phyloP scores from a whole-genome alignment of 805 yeast species.

The Starmera quercuum region DNA sequence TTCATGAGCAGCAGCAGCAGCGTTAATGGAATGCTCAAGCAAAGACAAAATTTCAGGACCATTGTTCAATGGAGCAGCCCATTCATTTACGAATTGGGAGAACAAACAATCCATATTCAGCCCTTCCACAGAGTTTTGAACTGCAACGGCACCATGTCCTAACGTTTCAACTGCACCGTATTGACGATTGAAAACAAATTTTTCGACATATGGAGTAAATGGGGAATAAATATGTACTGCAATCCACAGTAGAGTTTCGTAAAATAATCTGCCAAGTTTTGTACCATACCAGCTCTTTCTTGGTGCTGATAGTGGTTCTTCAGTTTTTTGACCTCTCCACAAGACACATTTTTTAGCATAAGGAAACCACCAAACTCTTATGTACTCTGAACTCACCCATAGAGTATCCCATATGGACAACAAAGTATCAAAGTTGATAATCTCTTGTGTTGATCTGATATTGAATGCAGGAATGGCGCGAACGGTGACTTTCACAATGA shows the following conservation, averaged over 20 bases:
- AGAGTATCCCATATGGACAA: conserved; percentile 65
- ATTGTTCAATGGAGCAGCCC: conserved; percentile 85
- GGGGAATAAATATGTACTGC: conserved; percentile 68
- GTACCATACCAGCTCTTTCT: conserved; percentile 84
- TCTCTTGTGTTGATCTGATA: conserved; percentile 73
- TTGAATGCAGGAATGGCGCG: conserved; percentile 82
- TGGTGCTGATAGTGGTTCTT: conserved; percentile 54
- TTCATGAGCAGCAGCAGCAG: conserved; percentile 51
- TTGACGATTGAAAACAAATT: conserved; percentile 77
- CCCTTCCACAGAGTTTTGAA: conserved; percentile 77
- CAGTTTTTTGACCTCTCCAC: conserved; percentile 84
- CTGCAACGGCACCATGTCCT: conserved; percentile 53
- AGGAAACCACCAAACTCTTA: conserved; percentile 97
- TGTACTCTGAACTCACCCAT: conserved; percentile 87
- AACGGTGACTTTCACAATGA: conserved; percentile 77
- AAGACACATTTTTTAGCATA: conserved; percentile 77
- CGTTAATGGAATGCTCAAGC: conserved; percentile 52
- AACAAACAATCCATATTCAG: conserved; percentile 94
- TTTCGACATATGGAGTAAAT: conserved; percentile 78
- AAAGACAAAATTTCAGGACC: conserved; percentile 68
- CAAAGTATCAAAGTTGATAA: conserved; percentile 68
- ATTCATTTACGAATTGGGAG: conserved; percentile 90
- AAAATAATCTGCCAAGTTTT: conserved; percentile 65
- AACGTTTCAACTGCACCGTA: conserved; percentile 69
- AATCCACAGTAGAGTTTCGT: conserved; percentile 72